phyloP scores from a whole-genome alignment of 805 yeast genomes.

The Wickerhamiella sergipiensis region DNA sequence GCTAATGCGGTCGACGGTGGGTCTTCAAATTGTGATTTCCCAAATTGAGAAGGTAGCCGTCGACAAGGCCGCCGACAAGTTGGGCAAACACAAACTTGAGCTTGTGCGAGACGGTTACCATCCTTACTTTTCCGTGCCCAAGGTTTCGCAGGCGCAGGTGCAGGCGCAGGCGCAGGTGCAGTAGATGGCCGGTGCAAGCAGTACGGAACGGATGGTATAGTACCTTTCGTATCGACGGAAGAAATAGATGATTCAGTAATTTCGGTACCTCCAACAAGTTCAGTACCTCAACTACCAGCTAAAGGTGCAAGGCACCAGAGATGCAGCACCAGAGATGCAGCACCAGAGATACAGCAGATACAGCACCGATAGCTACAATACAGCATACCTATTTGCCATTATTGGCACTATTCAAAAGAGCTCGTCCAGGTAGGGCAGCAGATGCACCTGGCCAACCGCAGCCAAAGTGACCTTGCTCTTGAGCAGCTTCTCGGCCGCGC shows the following conservation, averaged over 20 bases:
- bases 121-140: conserved; percentile 33
- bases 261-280: too few species aligned
- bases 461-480: conserved; percentile 59
- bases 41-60: conserved; percentile 5
- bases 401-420: conserved; percentile 34
- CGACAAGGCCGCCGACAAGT: not conserved
- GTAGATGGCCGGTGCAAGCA: too few species aligned
- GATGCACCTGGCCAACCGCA: conserved; percentile 78
- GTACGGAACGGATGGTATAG: too few species aligned
- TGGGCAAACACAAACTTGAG: conserved; percentile 14
- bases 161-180: too few species aligned
- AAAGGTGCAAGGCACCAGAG: too few species aligned
- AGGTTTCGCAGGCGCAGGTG: too few species aligned
- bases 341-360: too few species aligned
- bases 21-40: conserved; percentile 12
- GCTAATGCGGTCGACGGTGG: conserved; percentile 15
- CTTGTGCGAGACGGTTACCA: conserved; percentile 29
- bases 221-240: too few species aligned
- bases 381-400: not conserved
- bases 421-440: conserved; percentile 81
- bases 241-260: too few species aligned
- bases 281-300: too few species aligned
- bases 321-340: too few species aligned
- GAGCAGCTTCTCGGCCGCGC: conserved; percentile 25
- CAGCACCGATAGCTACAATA: too few species aligned